These are phyloP conservation scores for Yamadazyma atlantica DNA, from an alignment of 1,139 yeast species.

Conservation along the genomic window DNA sequence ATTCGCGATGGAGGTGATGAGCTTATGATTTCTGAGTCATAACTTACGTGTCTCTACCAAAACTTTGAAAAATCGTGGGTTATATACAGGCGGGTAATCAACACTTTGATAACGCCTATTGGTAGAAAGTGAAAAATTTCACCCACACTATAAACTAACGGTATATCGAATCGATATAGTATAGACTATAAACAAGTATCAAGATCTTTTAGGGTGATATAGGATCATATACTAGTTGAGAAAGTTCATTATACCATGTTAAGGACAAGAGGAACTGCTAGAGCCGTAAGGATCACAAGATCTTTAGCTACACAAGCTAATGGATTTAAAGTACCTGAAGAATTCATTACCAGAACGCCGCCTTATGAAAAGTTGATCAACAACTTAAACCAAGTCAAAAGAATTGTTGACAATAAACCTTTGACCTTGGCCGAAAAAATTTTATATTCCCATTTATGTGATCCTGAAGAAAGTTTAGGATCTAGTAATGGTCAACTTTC, in stretches of 20 bases:
- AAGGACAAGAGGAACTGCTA: slow-evolving; percentile 4
- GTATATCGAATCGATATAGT: no score
- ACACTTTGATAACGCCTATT: slow-evolving; percentile 9
- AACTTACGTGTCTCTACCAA: not conserved
- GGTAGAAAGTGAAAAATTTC: slow-evolving; percentile 9
- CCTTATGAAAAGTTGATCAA: slow-evolving; percentile 77
- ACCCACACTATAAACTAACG: not conserved
- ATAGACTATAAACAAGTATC: no score
- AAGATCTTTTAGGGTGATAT: no score
- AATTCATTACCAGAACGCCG: slow-evolving; percentile 70
- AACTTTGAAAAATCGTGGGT: not conserved
- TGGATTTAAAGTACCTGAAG: slow-evolving; percentile 50
- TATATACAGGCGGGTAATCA: slow-evolving; percentile 8
- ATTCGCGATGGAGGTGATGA: not conserved
- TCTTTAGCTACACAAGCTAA: slow-evolving; percentile 36
- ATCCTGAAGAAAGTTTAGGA: slow-evolving; percentile 77
- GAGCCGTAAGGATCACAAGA: slow-evolving; percentile 14
- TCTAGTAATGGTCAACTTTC: slow-evolving; percentile 44
- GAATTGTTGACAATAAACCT: slow-evolving; percentile 66
- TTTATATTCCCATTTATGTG: slow-evolving; percentile 82
- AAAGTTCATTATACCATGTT: slow-evolving; percentile 6
- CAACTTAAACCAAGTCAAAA: slow-evolving; percentile 62
- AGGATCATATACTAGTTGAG: no score
- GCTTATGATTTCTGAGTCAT: slow-evolving; percentile 11
- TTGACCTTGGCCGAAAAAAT: slow-evolving; percentile 93